These are phyloP conservation scores for Ampelocalamus luodianensis DNA, from an alignment of 176 grass and related monocot genomes.

Conservation along the genomic window DNA sequence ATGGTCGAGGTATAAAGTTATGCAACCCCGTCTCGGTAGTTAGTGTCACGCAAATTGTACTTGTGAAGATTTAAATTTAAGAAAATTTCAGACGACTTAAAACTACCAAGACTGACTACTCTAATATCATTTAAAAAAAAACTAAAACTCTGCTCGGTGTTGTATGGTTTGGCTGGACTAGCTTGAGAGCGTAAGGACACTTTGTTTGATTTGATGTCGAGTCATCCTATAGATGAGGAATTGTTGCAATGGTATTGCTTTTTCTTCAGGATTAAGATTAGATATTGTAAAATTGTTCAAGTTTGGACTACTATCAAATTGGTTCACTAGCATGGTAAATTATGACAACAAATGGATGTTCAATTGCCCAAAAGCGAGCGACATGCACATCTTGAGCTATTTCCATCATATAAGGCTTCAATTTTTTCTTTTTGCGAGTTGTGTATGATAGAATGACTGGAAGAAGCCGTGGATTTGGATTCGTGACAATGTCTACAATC, in stretches of 20 bases:
- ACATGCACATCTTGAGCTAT: background rate
- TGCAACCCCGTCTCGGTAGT: no score
- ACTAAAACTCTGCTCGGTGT: background rate
- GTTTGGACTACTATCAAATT: background rate
- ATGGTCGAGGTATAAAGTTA: no score
- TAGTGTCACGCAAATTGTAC: no score
- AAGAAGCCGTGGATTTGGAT: no score
- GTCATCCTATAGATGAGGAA: background rate
- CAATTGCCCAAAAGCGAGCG: background rate
- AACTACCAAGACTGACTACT: no score
- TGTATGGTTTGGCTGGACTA: background rate
- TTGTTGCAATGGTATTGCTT: background rate
- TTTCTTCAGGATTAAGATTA: background rate
- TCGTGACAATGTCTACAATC: no score
- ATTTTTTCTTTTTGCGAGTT: no score
- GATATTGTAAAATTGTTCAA: background rate
- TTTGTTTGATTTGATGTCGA: background rate
- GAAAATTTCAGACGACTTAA: no score
- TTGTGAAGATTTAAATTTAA: no score
- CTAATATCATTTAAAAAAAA: background rate
- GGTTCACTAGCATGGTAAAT: background rate
- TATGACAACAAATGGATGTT: background rate
- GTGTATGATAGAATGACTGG: no score
- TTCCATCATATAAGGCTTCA: background rate
- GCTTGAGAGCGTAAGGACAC: background rate